Percentiles rank a stretch among this genome's conserved stretches.
These are phyloP conservation scores for Phytophthora melonis DNA, from an alignment of 352 stramenopile species.

Conservation along the genomic window DNA sequence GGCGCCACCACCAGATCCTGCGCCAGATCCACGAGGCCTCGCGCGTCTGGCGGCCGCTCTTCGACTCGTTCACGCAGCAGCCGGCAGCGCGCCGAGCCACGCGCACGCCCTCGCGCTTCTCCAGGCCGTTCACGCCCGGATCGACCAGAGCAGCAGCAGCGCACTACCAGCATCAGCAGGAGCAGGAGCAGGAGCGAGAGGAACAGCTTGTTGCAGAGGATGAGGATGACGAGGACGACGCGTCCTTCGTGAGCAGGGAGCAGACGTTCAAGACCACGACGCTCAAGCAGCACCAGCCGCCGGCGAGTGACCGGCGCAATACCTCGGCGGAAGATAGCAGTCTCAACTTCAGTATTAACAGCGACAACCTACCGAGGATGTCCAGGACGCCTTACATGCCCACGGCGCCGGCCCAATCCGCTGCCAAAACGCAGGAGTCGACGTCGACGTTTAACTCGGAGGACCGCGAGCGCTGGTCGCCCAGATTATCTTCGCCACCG, in stretches of 20 bases:
- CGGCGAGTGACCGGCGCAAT: constrained; percentile 23
- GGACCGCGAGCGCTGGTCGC: constrained; percentile 60
- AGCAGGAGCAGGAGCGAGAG: constrained; percentile 18
- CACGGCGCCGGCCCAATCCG: constrained; percentile 40
- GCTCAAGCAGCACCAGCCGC: constrained; percentile 50
- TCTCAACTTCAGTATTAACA: constrained; percentile 68
- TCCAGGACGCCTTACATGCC: constrained; percentile 73
- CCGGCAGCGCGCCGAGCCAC: constrained; percentile 48
- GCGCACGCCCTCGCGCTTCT: constrained; percentile 53
- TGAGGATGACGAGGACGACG: constrained; percentile 44
- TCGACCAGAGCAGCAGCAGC: constrained; percentile 15
- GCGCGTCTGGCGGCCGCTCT: constrained; percentile 81
- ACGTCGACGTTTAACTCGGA: constrained; percentile 61
- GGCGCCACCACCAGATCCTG: constrained; percentile 80
- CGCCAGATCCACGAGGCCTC: constrained; percentile 77
- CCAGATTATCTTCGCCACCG: constrained; percentile 62
- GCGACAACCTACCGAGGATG: constrained; percentile 71
- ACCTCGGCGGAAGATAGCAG: constrained; percentile 58
- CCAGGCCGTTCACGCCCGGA: constrained; percentile 34
- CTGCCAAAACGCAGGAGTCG: constrained; percentile 45
- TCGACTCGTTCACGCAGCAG: constrained; percentile 73
- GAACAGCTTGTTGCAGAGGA: constrained; percentile 3
- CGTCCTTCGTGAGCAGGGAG: constrained; percentile 58
- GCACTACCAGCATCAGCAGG: not conserved
- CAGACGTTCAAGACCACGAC: constrained; percentile 83